These are phyloP conservation scores for Sicyos baderoa DNA, from an alignment of 306 rosid species.

Conservation along the genomic window DNA sequence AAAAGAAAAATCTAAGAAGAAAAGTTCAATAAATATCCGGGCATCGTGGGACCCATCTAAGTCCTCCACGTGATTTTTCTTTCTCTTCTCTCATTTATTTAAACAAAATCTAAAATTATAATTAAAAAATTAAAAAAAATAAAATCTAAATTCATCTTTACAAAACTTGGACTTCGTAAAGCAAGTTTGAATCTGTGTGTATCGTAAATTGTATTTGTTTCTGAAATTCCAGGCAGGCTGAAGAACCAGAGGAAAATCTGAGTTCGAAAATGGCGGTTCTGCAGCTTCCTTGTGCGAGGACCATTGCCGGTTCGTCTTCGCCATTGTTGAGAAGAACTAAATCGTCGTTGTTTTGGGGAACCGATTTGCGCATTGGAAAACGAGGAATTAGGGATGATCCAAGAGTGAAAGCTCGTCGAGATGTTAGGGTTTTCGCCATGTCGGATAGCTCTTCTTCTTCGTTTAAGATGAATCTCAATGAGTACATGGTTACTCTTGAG, in stretches of 20 bases:
- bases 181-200: too few species aligned
- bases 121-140: too few species aligned
- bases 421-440: constrained; percentile 41
- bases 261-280: constrained; percentile 39
- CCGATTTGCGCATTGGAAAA: constrained; percentile 19
- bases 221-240: too few species aligned
- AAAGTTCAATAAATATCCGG: too few species aligned
- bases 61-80: too few species aligned
- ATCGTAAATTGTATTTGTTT: too few species aligned
- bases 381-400: neutral
- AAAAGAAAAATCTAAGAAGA: too few species aligned
- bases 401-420: constrained; percentile 17
- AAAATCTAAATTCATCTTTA: too few species aligned
- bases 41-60: too few species aligned
- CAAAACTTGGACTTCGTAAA: too few species aligned
- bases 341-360: constrained; percentile 38
- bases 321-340: constrained; percentile 14
- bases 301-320: constrained; percentile 24
- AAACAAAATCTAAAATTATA: too few species aligned
- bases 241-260: neutral
- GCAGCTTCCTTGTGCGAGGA: constrained; percentile 31
- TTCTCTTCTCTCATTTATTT: too few species aligned
- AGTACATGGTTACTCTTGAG: constrained; percentile 79
- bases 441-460: constrained; percentile 21
- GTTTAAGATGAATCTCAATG: constrained; percentile 70